Evolutionary conservation across 805 yeast genomes (phyloP), one percentile per base, ranked within the genome.

Genomic region (Suhomyces sp.): DNA sequence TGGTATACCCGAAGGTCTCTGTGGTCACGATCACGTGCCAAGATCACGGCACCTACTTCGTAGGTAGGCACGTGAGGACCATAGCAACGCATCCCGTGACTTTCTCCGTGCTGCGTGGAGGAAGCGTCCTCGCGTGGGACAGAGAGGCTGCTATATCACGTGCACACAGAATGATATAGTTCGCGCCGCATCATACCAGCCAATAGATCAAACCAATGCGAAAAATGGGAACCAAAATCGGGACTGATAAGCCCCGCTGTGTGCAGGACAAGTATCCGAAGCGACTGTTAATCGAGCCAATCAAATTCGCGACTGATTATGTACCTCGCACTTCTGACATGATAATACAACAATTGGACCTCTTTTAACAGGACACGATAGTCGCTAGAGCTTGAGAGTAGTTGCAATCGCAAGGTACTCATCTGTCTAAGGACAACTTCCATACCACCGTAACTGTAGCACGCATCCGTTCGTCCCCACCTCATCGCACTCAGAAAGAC

Each of bases 211-310:
- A 19, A 38, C 42, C n/a, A 38, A 19, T 38, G 9, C 13, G n/a
- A 17, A 17, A 19, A 38, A n/a, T 9, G 13, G 24, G n/a, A 17
- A 17, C 4, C 22, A 36, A 6, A 17, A 17, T 7, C 13, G 24
- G 42, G 42, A 38, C 40, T 12, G 48, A 46, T 46, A 46, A 46
- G 24, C 38, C 6, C 6, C 8, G 6, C 3, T 19, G 4, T 38
- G 29, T 46, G 41, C 48, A 31, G 48, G 38, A 24, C 6, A 13
- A 22, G 6, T 19, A 8, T 19, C 42, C 24, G 42, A 9, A 38
- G 44, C 7, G 7, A 6, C 22, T 4, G 33, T 23, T 35, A 41
- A 49, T 49, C 52, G 52, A 22, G 41, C 52, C 48, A 49, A 49
- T 49, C 47, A 49, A 7, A 17, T 6, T 9, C 19, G n/a, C 44